Percentiles rank a stretch among this genome's conserved stretches.
These are phyloP conservation scores for Taphrina deformans DNA, from an alignment of 1,139 yeast genomes.

Conservation along the genomic window DNA sequence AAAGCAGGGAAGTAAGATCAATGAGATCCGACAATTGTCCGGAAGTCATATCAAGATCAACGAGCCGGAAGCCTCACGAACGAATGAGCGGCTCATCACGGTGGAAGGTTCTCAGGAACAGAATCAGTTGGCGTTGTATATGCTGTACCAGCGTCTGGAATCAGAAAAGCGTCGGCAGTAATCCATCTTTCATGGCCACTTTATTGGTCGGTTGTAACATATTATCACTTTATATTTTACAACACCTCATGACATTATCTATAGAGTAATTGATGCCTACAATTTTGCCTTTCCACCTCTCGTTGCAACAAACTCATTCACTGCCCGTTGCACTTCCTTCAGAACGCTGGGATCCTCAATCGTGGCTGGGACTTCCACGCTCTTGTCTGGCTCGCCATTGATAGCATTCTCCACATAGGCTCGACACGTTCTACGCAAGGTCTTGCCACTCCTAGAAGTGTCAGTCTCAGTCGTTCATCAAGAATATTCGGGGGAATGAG, in stretches of 20 bases:
- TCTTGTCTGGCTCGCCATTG: conserved; percentile 19
- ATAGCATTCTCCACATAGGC: conserved; percentile 28
- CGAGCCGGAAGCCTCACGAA: conserved; percentile 47
- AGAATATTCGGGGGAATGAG: background rate
- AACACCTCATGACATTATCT: background rate
- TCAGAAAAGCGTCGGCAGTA: conserved; percentile 26
- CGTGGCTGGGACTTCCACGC: conserved; percentile 27
- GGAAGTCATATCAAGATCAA: conserved; percentile 75
- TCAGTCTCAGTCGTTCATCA: background rate
- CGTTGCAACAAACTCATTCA: conserved; percentile 12
- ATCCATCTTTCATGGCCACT: background rate
- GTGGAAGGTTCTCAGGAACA: conserved; percentile 69
- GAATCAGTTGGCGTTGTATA: conserved; percentile 71
- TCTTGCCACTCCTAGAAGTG: conserved; percentile 15
- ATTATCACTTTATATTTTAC: background rate
- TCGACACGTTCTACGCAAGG: conserved; percentile 23
- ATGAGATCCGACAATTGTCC: conserved; percentile 71
- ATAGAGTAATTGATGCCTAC: background rate
- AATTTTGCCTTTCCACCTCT: conserved; percentile 23
- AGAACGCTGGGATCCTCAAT: conserved; percentile 29
- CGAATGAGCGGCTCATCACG: conserved; percentile 61
- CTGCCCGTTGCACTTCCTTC: background rate
- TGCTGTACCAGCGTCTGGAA: conserved; percentile 54
- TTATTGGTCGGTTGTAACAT: background rate
- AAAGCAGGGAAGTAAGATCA: conserved; percentile 78